Evolutionary conservation across 2,329 filamentous ascomycete species (phyloP).

Genomic region (Epichloe elymi): DNA sequence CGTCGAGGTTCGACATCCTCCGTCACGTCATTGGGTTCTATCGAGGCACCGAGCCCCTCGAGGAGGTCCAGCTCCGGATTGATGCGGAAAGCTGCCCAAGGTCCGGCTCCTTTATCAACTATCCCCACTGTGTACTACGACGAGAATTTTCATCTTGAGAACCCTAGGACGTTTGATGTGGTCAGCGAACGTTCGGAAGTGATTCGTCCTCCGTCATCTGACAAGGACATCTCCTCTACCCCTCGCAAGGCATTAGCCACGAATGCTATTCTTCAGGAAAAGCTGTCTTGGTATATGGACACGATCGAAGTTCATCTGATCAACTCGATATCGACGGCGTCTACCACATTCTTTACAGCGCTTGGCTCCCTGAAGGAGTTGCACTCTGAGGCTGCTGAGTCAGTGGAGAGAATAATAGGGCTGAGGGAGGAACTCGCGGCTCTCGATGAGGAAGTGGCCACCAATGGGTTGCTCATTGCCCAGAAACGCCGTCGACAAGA

Average conservation of each 20-base stretch:
- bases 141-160: constrained; percentile 87
- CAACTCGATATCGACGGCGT: constrained; percentile 88
- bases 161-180: constrained; percentile 89
- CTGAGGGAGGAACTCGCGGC: constrained; percentile 66
- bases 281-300: constrained; percentile 99
- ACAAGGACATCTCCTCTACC: constrained; percentile 43
- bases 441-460: constrained; percentile 76
- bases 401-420: constrained; percentile 72
- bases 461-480: constrained; percentile 73
- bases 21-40: constrained; percentile 34
- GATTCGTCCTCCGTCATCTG: constrained; percentile 52
- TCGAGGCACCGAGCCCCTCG: constrained; percentile 30
- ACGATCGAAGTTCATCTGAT: constrained; percentile 96
- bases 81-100: constrained; percentile 49
- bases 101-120: constrained; percentile 75
- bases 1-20: constrained; percentile 29
- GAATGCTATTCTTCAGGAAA: constrained; percentile 95
- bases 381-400: constrained; percentile 84
- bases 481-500: constrained; percentile 70
- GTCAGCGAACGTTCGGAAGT: constrained; percentile 94
- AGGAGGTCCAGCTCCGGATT: constrained; percentile 35
- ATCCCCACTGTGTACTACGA: constrained; percentile 93
- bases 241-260: constrained; percentile 82
- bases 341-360: constrained; percentile 90
- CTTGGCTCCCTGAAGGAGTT: constrained; percentile 87